Evolutionary conservation across 2,329 filamentous ascomycete species (phyloP).

Genomic region (Didymellaceae sp.): DNA sequence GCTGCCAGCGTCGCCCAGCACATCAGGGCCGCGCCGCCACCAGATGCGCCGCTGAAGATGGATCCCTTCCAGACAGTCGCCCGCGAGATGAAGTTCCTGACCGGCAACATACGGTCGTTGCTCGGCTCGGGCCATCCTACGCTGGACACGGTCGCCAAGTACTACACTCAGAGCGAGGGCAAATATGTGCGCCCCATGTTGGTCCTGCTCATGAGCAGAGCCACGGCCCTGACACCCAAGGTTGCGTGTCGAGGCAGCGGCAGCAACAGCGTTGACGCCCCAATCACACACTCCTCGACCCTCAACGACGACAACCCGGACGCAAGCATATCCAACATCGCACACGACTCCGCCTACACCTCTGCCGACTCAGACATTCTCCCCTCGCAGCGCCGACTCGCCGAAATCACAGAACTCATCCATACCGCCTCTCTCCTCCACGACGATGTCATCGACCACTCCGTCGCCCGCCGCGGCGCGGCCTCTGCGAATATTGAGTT

Average conservation of each 20-base stretch:
- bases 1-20: slow-evolving; percentile 68
- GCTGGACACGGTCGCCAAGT: slow-evolving; percentile 93
- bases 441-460: slow-evolving; percentile 97
- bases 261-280: slow-evolving; percentile 57
- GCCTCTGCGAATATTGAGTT: slow-evolving; percentile 94
- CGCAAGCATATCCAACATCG: slow-evolving; percentile 50
- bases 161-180: slow-evolving; percentile 95
- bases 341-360: slow-evolving; percentile 55
- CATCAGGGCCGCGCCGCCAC: slow-evolving; percentile 68
- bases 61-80: slow-evolving; percentile 90
- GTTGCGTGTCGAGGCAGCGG: slow-evolving; percentile 24
- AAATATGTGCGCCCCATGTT: slow-evolving; percentile 96
- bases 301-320: slow-evolving; percentile 80
- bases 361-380: slow-evolving; percentile 72
- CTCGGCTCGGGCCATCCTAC: slow-evolving; percentile 93
- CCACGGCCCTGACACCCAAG: slow-evolving; percentile 80
- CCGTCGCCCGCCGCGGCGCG: slow-evolving; percentile 79
- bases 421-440: slow-evolving; percentile 96
- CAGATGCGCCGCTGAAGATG: slow-evolving; percentile 72
- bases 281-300: slow-evolving; percentile 66
- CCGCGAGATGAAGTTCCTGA: slow-evolving; percentile 96
- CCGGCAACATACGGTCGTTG: slow-evolving; percentile 90
- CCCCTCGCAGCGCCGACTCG: slow-evolving; percentile 88
- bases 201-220: slow-evolving; percentile 94
- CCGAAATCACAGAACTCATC: slow-evolving; percentile 96